Base-by-base conservation (phyloP, 805 yeast genomes). In the Kurtzmaniella fragi region DNA sequence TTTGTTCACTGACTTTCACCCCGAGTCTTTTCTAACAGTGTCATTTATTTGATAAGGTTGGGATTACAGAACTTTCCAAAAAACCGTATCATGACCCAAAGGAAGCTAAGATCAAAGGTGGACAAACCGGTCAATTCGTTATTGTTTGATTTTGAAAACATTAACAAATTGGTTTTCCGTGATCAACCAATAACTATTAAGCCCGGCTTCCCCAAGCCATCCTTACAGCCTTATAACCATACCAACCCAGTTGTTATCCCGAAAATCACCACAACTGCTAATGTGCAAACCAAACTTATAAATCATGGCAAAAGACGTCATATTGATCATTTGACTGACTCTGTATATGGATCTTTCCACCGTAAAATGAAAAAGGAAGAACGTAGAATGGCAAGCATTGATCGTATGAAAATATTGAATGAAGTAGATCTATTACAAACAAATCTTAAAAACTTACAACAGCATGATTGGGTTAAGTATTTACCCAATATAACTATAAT, bases 321-420 rank as follows among this genome's bases (percentile, higher is more conserved):
- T 2, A 48, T 31, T 5, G 73, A 67, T 41, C 77, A 79, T 4
- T 59, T 84, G 35, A 48, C 57, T 1, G 83, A 78, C 52, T 47
- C 53, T 0, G 14, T 62, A 11, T 80, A 64, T 52, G 49, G 56
- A 25, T 44, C 62, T 11, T 75, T 70, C 48, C 90, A 84, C 57
- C 69, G 70, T 31, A 67, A 74, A 30, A 76, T 82, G 78, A 76
- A 73, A 45, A 75, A 75, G 40, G 81, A 80, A 38, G 95, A 85
- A 56, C 72, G 71, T 42, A 68, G 76, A 34, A 78, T 82, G 75
- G 61, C 68, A 23, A 66, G 65, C 28, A 62, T 72, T 2, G 90
- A 84, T 46, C 62, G 75, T 17, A 73, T 69, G 35, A 69, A 73
- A 40, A 64, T 79, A 32, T 61, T 72, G 35, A 55, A 64, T 7